Percentiles rank a stretch among this genome's conserved stretches.
phyloP scores from a whole-genome alignment of 139 green algal genomes.

The Chlorella sp. region DNA sequence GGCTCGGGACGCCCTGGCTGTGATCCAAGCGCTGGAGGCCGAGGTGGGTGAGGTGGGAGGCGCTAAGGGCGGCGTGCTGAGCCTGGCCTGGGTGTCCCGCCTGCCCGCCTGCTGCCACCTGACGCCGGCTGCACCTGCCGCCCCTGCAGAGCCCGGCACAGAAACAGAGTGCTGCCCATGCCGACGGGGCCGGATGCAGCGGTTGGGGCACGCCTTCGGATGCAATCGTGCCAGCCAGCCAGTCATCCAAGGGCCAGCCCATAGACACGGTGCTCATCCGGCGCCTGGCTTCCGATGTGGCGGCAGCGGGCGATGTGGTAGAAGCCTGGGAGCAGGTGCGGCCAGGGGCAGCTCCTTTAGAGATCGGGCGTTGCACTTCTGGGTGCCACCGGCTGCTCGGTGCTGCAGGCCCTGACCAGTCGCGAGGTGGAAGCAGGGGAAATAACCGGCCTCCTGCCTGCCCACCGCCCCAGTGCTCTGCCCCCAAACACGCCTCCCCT shows the following conservation, averaged over 20 bases:
- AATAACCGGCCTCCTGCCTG: too few relatives aligned
- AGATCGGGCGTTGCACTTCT: too few relatives aligned
- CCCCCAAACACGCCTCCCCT: too few relatives aligned
- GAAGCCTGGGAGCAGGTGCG: conserved; percentile 12
- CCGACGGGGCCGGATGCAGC: background rate
- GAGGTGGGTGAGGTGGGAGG: background rate
- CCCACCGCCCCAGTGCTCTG: too few relatives aligned
- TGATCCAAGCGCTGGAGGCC: conserved; percentile 27
- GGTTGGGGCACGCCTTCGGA: background rate
- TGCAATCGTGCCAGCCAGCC: background rate
- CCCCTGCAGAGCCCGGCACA: conserved; percentile 5
- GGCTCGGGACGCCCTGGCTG: background rate
- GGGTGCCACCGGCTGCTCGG: too few relatives aligned
- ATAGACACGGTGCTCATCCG: conserved; percentile 17
- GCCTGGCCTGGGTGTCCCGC: background rate
- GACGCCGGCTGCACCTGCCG: background rate
- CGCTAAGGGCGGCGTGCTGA: background rate
- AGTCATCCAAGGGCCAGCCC: background rate
- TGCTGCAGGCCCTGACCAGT: too few relatives aligned
- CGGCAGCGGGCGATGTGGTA: background rate
- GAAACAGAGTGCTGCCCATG: background rate
- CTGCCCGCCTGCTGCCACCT: background rate
- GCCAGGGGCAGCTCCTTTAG: too few relatives aligned
- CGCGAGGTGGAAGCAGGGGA: too few relatives aligned
- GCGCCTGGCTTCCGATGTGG: conserved; percentile 6